These are phyloP conservation scores for Hypoxylon sp. DNA, from an alignment of 2,329 filamentous ascomycete species.

Conservation along the genomic window DNA sequence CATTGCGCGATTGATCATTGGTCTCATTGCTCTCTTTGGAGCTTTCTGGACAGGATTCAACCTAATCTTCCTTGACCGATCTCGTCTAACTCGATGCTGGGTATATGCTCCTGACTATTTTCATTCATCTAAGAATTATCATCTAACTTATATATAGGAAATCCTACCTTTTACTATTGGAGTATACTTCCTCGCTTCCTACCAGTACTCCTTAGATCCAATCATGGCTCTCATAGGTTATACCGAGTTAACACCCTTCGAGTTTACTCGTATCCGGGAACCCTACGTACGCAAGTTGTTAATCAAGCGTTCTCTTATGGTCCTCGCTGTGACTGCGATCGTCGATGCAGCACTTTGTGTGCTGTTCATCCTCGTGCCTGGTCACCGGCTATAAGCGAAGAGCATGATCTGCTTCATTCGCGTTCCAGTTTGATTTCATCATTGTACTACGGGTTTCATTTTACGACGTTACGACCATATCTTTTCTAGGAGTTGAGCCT, in stretches of 20 bases:
- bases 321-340: conserved; percentile 80
- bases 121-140: conserved; percentile 9
- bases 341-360: conserved; percentile 87
- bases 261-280: conserved; percentile 88
- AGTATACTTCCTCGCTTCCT: conserved; percentile 88
- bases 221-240: conserved; percentile 88
- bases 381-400: conserved; percentile 76
- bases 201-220: conserved; percentile 96
- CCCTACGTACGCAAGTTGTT: conserved; percentile 91
- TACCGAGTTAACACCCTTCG: conserved; percentile 97
- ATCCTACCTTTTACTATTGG: conserved; percentile 94
- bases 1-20: conserved; percentile 86
- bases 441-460: conserved; percentile 19
- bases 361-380: conserved; percentile 95
- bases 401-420: conserved; percentile 12
- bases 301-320: conserved; percentile 85
- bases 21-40: conserved; percentile 88
- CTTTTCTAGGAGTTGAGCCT: conserved; percentile 40
- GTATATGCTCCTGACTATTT: conserved; percentile 67
- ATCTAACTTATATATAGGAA: conserved; percentile 57
- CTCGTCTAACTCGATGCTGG: conserved; percentile 83
- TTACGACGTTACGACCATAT: conserved; percentile 51
- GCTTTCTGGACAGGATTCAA: conserved; percentile 96
- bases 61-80: conserved; percentile 89
- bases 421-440: conserved; percentile 1